Percentiles rank a stretch among this genome's conserved stretches.
phyloP scores from a whole-genome alignment of 2,329 filamentous ascomycete genomes.

The Ambrosiella beaveri region DNA sequence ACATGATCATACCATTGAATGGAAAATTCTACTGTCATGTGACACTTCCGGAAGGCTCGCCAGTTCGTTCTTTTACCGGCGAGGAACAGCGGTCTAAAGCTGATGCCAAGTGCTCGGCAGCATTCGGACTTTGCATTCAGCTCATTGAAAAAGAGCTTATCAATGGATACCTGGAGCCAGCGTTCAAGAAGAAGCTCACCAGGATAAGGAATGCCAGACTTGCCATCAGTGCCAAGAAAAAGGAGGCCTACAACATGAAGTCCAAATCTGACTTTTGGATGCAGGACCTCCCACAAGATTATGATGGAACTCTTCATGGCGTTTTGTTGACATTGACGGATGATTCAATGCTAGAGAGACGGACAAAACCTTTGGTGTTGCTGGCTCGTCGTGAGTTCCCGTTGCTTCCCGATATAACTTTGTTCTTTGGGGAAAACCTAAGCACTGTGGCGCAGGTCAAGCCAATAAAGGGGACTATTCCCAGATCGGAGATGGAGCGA shows the following conservation, averaged over 20 bases:
- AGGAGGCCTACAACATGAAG: constrained; percentile 56
- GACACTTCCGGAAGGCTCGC: constrained; percentile 57
- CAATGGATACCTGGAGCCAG: constrained; percentile 57
- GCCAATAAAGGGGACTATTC: constrained; percentile 26
- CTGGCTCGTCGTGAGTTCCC: constrained; percentile 53
- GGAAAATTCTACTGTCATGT: constrained; percentile 60
- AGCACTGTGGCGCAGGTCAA: constrained; percentile 39
- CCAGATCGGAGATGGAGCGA: constrained; percentile 24
- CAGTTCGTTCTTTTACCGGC: constrained; percentile 50
- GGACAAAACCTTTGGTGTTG: constrained; percentile 48
- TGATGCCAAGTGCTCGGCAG: constrained; percentile 72
- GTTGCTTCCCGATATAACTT: constrained; percentile 44
- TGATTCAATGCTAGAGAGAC: constrained; percentile 37
- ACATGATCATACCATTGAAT: constrained; percentile 39
- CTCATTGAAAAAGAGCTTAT: constrained; percentile 51
- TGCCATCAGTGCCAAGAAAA: constrained; percentile 65
- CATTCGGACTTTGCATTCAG: constrained; percentile 62
- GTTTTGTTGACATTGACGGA: constrained; percentile 42
- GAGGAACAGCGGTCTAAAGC: constrained; percentile 49
- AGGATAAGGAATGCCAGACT: constrained; percentile 74
- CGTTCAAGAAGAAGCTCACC: constrained; percentile 53
- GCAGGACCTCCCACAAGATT: constrained; percentile 25
- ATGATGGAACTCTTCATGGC: neutral
- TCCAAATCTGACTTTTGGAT: constrained; percentile 65
- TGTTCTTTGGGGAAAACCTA: constrained; percentile 52